These are phyloP conservation scores for Zoysia matrella DNA, from an alignment of 202 grass and related monocot genomes.

Conservation along the genomic window DNA sequence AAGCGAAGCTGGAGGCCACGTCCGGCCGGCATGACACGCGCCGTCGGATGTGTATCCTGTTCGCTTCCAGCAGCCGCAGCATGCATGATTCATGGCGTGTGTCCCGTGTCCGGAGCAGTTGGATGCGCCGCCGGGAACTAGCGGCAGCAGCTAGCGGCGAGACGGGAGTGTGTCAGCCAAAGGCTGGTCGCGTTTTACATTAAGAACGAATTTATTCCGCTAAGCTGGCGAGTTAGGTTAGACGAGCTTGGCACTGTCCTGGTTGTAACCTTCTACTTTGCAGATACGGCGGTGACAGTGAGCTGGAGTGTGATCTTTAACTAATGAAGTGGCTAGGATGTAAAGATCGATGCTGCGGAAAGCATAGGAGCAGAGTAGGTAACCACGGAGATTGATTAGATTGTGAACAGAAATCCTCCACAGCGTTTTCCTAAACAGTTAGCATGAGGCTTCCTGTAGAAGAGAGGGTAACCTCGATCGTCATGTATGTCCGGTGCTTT, in stretches of 20 bases:
- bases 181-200: not conserved
- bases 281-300: not conserved
- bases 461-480: too few species aligned
- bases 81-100: slow-evolving; percentile 45
- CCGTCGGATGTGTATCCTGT: not conserved
- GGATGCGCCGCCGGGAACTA: not conserved
- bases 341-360: not conserved
- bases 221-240: not conserved
- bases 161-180: not conserved
- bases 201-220: slow-evolving; percentile 3
- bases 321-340: not conserved
- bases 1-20: not conserved
- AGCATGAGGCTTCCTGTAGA: too few species aligned
- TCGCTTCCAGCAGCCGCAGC: not conserved
- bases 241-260: not conserved
- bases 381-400: too few species aligned
- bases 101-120: slow-evolving; percentile 21
- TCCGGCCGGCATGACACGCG: slow-evolving; percentile 10
- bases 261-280: not conserved
- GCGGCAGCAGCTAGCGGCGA: not conserved
- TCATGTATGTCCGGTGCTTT: too few species aligned
- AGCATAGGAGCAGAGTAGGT: too few species aligned
- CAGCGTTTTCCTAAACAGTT: too few species aligned
- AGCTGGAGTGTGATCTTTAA: not conserved
- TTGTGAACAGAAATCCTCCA: too few species aligned